These are phyloP conservation scores for Pilaira anomala DNA, from an alignment of 192 early-diverging fungal species.

Conservation along the genomic window DNA sequence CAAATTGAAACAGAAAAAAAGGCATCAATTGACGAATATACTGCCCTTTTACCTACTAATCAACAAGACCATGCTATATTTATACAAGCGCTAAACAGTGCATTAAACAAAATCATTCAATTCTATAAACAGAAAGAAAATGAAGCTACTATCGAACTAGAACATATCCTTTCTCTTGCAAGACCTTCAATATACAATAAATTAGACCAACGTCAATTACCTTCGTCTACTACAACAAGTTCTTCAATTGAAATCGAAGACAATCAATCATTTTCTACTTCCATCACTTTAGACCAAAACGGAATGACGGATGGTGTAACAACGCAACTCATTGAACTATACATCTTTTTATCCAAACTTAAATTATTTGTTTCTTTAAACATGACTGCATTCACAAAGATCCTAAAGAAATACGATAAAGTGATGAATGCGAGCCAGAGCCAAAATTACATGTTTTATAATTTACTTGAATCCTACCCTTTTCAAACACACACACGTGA, in stretches of 20 bases:
- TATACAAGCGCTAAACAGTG: constrained; percentile 72
- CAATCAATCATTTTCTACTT: background rate
- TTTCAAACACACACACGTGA: constrained; percentile 63
- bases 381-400: constrained; percentile 90
- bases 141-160: constrained; percentile 67
- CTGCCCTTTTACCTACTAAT: constrained; percentile 30
- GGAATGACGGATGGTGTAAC: background rate
- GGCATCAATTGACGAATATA: constrained; percentile 22
- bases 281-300: background rate
- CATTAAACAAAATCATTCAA: constrained; percentile 74
- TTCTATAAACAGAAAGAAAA: constrained; percentile 85
- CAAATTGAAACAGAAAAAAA: constrained; percentile 61
- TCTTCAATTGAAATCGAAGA: background rate
- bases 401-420: constrained; percentile 97
- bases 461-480: constrained; percentile 63
- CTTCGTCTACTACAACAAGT: constrained; percentile 3
- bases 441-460: constrained; percentile 59
- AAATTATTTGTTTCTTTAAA: constrained; percentile 87
- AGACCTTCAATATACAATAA: too few relatives aligned
- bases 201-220: too few relatives aligned
- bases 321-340: constrained; percentile 65
- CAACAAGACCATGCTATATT: constrained; percentile 47
- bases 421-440: constrained; percentile 74
- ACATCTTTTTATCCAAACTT: constrained; percentile 79
- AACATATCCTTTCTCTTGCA: constrained; percentile 32